These are phyloP conservation scores for Proliferodiscus dingleyae DNA, from an alignment of 2,329 filamentous ascomycete species.

Conservation along the genomic window DNA sequence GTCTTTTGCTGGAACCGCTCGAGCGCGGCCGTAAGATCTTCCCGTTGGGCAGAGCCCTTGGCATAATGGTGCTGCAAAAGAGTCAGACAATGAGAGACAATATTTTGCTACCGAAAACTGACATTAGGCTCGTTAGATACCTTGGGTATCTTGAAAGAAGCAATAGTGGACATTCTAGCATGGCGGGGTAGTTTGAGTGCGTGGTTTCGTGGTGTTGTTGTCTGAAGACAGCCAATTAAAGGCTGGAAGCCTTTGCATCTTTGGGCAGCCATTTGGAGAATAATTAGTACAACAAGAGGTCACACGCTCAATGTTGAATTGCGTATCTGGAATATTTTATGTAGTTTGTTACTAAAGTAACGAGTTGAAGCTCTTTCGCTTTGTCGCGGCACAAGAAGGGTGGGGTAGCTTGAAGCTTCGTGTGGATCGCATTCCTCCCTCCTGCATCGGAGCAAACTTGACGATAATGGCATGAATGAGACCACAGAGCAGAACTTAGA, in stretches of 20 bases:
- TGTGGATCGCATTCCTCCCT: neutral
- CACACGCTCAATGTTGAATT: too few species aligned
- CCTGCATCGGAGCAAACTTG: slow-evolving; percentile 1
- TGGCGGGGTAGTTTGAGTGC: slow-evolving; percentile 22
- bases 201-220: slow-evolving; percentile 13
- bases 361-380: slow-evolving; percentile 1
- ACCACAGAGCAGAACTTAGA: too few species aligned
- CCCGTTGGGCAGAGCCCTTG: slow-evolving; percentile 75
- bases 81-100: slow-evolving; percentile 9
- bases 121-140: slow-evolving; percentile 96
- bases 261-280: slow-evolving; percentile 25
- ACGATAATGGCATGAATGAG: too few species aligned
- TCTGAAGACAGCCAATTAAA: slow-evolving; percentile 18
- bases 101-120: slow-evolving; percentile 36
- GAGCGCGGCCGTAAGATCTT: slow-evolving; percentile 70
- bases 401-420: neutral
- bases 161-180: slow-evolving; percentile 42
- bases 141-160: slow-evolving; percentile 80
- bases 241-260: slow-evolving; percentile 21
- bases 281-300: too few species aligned
- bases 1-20: slow-evolving; percentile 62
- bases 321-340: neutral
- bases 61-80: slow-evolving; percentile 72
- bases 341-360: neutral
- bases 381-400: neutral